Conservation (phyloP, 208 protist genomes). For the Acanthamoeba lenticulata region DNA sequence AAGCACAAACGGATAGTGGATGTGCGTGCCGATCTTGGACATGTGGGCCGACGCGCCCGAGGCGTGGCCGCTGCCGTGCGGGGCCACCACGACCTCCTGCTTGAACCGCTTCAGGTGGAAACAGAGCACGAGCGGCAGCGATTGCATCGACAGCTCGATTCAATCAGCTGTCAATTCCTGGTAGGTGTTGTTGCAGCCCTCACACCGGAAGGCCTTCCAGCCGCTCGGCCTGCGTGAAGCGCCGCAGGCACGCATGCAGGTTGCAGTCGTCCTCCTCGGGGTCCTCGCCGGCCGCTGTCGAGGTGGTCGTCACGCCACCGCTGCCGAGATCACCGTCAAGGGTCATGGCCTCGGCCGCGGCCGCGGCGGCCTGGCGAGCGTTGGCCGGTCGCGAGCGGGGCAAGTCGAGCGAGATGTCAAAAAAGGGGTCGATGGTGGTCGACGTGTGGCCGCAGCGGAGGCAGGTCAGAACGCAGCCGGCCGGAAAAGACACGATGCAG, state of each 20-base stretch:
- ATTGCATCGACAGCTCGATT: constrained; percentile 85
- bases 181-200: constrained; percentile 71
- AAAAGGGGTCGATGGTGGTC: constrained; percentile 86
- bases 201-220: constrained; percentile 80
- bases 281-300: background rate
- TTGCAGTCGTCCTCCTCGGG: background rate
- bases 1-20: constrained; percentile 79
- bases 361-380: background rate
- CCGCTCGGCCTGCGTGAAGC: constrained; percentile 85
- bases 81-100: background rate
- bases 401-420: constrained; percentile 88
- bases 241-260: constrained; percentile 75
- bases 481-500: constrained; percentile 89
- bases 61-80: too few relatives aligned
- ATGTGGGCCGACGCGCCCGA: too few relatives aligned
- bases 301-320: background rate
- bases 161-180: constrained; percentile 79
- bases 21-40: constrained; percentile 82
- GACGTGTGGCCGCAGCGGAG: constrained; percentile 79
- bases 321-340: too few relatives aligned
- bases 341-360: background rate
- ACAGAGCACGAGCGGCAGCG: constrained; percentile 83
- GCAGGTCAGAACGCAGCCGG: constrained; percentile 84
- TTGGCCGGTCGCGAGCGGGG: constrained; percentile 1
- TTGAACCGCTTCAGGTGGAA: constrained; percentile 86